phyloP scores from a whole-genome alignment of 169 alveolate genomes.

The Cryptosporidium felis region DNA sequence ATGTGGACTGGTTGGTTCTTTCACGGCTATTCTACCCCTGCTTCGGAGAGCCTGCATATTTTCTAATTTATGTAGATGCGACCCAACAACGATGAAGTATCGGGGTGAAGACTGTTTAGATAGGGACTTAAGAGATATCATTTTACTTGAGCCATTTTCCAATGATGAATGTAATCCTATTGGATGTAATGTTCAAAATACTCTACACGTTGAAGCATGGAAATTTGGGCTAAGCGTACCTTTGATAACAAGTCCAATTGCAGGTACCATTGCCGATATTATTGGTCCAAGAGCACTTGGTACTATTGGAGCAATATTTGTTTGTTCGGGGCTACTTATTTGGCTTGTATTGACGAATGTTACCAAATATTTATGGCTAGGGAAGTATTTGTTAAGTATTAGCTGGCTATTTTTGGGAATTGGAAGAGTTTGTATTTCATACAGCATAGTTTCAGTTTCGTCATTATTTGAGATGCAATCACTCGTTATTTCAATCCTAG shows the following conservation, averaged over 20 bases:
- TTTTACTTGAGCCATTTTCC: conserved; percentile 21
- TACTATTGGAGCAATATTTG: conserved; percentile 14
- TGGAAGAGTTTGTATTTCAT: conserved; percentile 70
- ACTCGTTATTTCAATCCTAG: conserved; percentile 55
- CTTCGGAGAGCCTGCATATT: conserved; percentile 51
- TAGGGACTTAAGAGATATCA: conserved; percentile 11
- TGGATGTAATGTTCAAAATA: conserved; percentile 47
- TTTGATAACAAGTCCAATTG: conserved; percentile 49
- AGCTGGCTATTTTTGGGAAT: conserved; percentile 67
- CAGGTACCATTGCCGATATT: conserved; percentile 66
- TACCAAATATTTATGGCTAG: conserved; percentile 12
- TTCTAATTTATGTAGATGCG: conserved; percentile 60
- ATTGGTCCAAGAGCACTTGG: conserved; percentile 66
- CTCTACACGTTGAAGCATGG: conserved; percentile 41
- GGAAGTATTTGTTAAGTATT: conserved; percentile 9
- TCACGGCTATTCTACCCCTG: conserved; percentile 62
- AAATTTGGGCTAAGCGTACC: conserved; percentile 61
- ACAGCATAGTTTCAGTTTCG: conserved; percentile 64
- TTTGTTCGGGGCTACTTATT: conserved; percentile 30
- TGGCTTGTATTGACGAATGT: conserved; percentile 32
- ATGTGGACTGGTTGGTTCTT: conserved; percentile 68
- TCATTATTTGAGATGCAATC: conserved; percentile 65
- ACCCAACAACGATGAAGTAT: conserved; percentile 34
- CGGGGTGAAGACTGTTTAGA: conserved; percentile 40
- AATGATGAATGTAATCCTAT: conserved; percentile 27